Evolutionary conservation across 768 basidiomycete genomes (phyloP).

Genomic region (Crucibulum laeve): DNA sequence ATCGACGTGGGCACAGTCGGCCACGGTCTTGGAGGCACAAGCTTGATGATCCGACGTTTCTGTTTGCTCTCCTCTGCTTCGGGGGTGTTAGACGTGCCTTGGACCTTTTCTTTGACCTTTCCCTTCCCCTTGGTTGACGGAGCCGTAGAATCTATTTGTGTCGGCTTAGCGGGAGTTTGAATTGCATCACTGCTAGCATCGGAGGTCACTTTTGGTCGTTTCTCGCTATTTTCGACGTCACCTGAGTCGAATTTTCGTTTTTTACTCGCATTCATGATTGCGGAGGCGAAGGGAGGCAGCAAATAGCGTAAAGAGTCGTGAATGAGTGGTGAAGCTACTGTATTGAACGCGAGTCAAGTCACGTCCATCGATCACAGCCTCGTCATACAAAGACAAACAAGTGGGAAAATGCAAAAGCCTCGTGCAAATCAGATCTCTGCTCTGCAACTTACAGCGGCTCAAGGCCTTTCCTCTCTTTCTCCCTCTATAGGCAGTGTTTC

Average conservation of each 20-base stretch:
- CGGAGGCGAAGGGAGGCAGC: background rate
- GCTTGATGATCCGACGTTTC: conserved; percentile 47
- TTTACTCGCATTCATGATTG: conserved; percentile 16
- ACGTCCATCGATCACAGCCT: conserved; percentile 4
- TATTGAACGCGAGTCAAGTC: background rate
- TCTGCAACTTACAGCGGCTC: conserved; percentile 13
- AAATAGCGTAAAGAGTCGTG: background rate
- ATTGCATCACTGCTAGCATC: conserved; percentile 1
- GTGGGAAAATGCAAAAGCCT: conserved; percentile 18
- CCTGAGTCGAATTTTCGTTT: conserved; percentile 35
- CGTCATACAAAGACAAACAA: conserved; percentile 32
- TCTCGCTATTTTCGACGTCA: conserved; percentile 13
- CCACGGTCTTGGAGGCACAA: conserved; percentile 71
- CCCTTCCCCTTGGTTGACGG: background rate
- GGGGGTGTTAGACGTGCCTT: background rate
- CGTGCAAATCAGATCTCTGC: conserved; percentile 20
- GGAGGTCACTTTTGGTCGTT: conserved; percentile 28
- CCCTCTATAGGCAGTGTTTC: conserved; percentile 21
- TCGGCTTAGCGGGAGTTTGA: background rate
- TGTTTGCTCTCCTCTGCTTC: conserved; percentile 17
- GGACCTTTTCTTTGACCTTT: background rate
- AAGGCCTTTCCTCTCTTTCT: conserved; percentile 16
- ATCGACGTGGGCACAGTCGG: conserved; percentile 73
- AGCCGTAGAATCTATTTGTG: too few species aligned
- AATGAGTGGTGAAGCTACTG: background rate